Evolutionary conservation across 352 stramenopile genomes (phyloP), one percentile per base, ranked within the genome.

Genomic region (Phytophthora uliginosa): DNA sequence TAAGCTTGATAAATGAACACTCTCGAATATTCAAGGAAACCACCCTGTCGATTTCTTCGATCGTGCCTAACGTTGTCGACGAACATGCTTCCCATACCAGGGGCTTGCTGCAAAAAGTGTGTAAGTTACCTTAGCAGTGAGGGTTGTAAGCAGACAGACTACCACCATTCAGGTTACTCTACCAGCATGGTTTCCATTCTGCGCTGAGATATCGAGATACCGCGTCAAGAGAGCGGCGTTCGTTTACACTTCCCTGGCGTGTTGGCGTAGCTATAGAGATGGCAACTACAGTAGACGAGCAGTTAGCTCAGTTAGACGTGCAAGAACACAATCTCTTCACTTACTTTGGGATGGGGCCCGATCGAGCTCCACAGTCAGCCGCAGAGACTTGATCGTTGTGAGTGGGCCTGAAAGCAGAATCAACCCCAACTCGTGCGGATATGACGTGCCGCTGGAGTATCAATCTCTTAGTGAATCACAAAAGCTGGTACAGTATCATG

Each of bases 181-280:
- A 85, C 75, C 78, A 59, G 31, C 72, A 81, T 38, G 38, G 31
- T 28, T 50, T 51, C 66, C 79, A 85, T 4, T 66, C 51, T 12
- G 57, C 64, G 51, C 69, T 77, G 22, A 84, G 66, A 70, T 82
- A 85, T 4, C 70, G 70, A 50, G 78, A 82, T 10, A 84, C 58
- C 13, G 54, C 18, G 13, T 85, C 78, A 22, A 74, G 48, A 55
- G 54, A 13, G 50, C 38, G 31, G 3, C 33, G 13, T 24, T 24
- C 12, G 6, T 33, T 24, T 42, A 26, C 42, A 5, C 9, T 22
- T 60, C 15, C n/a, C 31, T 42, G 38, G 26, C n/a, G 56, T 17
- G 63, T 45, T 42, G 59, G 33, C 50, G 76, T 47, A 31, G 67
- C 63, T 12, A 45, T 55, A 53, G 80, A 76, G 8, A 83, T 58